Percentiles rank a stretch among this genome's conserved stretches.
Conservation (phyloP, 495 filamentous ascomycete genomes). For the Penicillium samsonianum region DNA sequence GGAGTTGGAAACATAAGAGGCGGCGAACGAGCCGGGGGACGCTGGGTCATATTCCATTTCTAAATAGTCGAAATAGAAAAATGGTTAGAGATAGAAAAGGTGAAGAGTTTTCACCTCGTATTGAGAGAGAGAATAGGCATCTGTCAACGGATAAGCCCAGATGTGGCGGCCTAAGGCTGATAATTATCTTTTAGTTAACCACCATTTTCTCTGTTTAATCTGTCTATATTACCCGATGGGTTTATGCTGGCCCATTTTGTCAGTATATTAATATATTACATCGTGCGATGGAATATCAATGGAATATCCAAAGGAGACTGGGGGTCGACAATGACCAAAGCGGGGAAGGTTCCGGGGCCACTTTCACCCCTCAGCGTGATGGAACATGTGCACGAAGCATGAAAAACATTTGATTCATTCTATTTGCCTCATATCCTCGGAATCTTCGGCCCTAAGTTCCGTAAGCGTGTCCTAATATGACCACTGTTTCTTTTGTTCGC, state of each 20-base stretch:
- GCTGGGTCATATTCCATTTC: not conserved
- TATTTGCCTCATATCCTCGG: no score
- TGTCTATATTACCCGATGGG: not conserved
- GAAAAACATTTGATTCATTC: no score
- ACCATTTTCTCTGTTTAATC: not conserved
- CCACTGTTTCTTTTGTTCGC: no score
- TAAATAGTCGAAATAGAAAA: not conserved
- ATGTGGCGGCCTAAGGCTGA: conserved; percentile 5
- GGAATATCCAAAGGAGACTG: not conserved
- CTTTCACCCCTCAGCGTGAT: no score
- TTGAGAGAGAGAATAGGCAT: not conserved
- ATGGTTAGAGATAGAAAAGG: not conserved
- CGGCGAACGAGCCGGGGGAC: conserved; percentile 12
- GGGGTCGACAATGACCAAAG: no score
- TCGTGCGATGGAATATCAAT: not conserved
- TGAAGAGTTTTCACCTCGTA: not conserved
- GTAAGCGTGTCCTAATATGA: no score
- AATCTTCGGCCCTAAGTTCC: no score
- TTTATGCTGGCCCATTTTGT: not conserved
- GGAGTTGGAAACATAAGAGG: conserved; percentile 25
- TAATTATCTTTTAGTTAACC: not conserved
- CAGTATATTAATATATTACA: not conserved
- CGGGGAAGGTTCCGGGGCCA: no score
- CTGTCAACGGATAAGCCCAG: not conserved
- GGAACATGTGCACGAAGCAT: no score